Evolutionary conservation across 345 rosid species (phyloP), one percentile per base, ranked within the genome.

Genomic region (Lagerstroemia speciosa): DNA sequence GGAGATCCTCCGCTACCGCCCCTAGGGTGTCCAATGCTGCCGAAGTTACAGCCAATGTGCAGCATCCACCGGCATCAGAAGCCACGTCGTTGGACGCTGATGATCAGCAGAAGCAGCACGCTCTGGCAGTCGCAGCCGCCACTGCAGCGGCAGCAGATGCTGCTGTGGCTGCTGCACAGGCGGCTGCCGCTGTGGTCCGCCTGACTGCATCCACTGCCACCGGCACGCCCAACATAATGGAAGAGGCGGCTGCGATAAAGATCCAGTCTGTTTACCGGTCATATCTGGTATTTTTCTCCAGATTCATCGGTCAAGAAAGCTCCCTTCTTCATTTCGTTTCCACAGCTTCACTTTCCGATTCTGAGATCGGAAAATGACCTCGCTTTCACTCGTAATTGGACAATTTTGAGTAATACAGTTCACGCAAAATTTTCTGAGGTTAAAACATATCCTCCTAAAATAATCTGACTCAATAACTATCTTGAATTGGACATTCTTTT

Each of bases 221-320:
- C 6, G 81, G 66, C 14, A 77, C 84, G 70, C 48, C 67, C 65
- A 66, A 70, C 61, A 78, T 74, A 8, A 70, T 75, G 50, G 92
- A 89, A 80, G 92, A 87, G 71, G 73, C 78, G 40, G 86, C 94
- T 31, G 91, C 90, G 3, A 74, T 82, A 16, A 91, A 82, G 78
- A 91, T 93, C 78, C 95, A 93, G 55, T 83, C 96, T 6, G 77
- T 78, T 6, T 93, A 82, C 68, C 94, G 98, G 11, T 82, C 96
- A 68, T 81, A 91, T 75, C 75, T 93, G 94, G 98, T 93, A 83
- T 38, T 12, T 15, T 5, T 64, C 26, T 22, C 26, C 26, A 1
- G 22, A 10, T 62, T n/a, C n/a, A 62, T 24, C 32, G 10, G 63
- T 58, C 29, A 6, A 17, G n/a, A n/a, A n/a, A n/a, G 31, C 3